A percentile compares a stretch with the other conserved stretches of the same genome.
These are phyloP conservation scores for Exophiala viscosa DNA, from an alignment of 2,329 filamentous ascomycete genomes.

Conservation along the genomic window DNA sequence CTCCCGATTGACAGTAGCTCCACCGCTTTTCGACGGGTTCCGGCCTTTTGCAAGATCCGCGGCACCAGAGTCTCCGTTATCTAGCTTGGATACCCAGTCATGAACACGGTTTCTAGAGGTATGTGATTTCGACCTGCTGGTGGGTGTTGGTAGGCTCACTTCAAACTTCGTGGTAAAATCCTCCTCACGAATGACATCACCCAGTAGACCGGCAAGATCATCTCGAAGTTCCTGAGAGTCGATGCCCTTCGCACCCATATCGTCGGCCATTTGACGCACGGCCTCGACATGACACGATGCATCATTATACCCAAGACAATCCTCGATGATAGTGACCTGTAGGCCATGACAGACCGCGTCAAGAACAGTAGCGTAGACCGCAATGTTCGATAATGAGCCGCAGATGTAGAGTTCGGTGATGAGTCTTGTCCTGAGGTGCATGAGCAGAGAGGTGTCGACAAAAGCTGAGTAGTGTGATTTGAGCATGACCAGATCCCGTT, in stretches of 20 bases:
- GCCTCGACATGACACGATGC: slow-evolving; percentile 67
- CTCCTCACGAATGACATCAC: slow-evolving; percentile 32
- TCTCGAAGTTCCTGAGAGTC: slow-evolving; percentile 58
- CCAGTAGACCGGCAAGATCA: slow-evolving; percentile 42
- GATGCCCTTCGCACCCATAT: slow-evolving; percentile 68
- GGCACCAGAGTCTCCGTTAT: neutral
- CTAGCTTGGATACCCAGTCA: slow-evolving; percentile 14
- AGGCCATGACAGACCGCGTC: slow-evolving; percentile 87
- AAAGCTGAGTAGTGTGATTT: slow-evolving; percentile 91
- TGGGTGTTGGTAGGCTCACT: slow-evolving; percentile 21
- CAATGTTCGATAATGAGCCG: slow-evolving; percentile 80
- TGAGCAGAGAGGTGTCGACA: slow-evolving; percentile 66
- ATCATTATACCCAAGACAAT: slow-evolving; percentile 79
- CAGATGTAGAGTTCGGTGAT: slow-evolving; percentile 87
- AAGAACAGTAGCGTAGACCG: slow-evolving; percentile 84
- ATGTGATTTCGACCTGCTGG: slow-evolving; percentile 8
- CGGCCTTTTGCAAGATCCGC: neutral
- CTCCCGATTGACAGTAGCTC: neutral
- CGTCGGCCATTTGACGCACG: slow-evolving; percentile 65
- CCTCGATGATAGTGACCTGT: slow-evolving; percentile 78
- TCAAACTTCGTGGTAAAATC: slow-evolving; percentile 24
- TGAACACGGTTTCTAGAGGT: slow-evolving; percentile 12
- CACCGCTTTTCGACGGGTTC: slow-evolving; percentile 2
- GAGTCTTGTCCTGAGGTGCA: slow-evolving; percentile 75
- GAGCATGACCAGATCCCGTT: slow-evolving; percentile 51